A percentile compares a stretch with the other conserved stretches of the same genome.
Conservation (phyloP, 2,329 filamentous ascomycete species). For the Exophiala sp. region DNA sequence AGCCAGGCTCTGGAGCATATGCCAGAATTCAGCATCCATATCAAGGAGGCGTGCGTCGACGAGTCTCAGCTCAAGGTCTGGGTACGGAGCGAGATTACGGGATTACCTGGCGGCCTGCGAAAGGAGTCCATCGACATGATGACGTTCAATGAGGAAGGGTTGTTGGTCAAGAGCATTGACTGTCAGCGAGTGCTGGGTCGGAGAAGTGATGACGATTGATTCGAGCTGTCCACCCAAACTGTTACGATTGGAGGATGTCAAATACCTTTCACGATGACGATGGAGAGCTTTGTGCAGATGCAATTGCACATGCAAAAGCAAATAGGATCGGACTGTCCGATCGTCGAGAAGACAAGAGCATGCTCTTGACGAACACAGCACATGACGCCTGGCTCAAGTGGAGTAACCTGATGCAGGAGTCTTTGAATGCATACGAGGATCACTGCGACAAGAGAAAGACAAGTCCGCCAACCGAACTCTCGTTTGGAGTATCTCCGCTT, state of each 20-base stretch:
- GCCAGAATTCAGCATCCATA: constrained; percentile 8
- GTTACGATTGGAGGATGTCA: not conserved
- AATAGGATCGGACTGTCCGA: too few relatives aligned
- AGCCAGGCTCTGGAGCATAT: not conserved
- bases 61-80: constrained; percentile 14
- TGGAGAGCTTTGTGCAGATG: too few relatives aligned
- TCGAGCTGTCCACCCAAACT: not conserved
- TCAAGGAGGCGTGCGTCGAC: constrained; percentile 17
- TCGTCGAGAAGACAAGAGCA: too few relatives aligned
- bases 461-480: too few relatives aligned
- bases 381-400: too few relatives aligned
- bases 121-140: constrained; percentile 16
- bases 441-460: too few relatives aligned
- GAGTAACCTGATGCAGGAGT: too few relatives aligned
- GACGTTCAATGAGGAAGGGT: constrained; percentile 8
- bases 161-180: constrained; percentile 11
- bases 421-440: too few relatives aligned
- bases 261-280: too few relatives aligned
- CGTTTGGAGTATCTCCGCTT: too few relatives aligned
- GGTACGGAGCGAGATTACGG: constrained; percentile 15
- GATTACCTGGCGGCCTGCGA: constrained; percentile 6
- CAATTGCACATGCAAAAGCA: too few relatives aligned
- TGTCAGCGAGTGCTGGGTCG: constrained; percentile 1
- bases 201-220: not conserved
- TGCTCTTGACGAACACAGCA: too few relatives aligned